Conservation (phyloP, 2,329 filamentous ascomycete genomes). For the Aspergillus thermomutatus region DNA sequence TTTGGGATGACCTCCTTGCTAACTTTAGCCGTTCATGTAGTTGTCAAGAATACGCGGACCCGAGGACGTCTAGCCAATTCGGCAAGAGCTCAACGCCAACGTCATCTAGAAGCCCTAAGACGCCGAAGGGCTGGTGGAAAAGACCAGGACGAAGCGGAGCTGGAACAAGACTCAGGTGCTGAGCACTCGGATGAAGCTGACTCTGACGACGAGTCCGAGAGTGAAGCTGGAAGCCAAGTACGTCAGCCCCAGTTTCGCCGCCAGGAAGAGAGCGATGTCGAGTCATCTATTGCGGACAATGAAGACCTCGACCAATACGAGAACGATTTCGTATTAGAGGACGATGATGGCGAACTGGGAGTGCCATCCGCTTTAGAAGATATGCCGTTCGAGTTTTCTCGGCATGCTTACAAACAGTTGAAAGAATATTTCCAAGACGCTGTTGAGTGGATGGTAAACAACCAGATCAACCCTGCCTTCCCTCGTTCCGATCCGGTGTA, state of each 20-base stretch:
- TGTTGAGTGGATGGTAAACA: constrained; percentile 78
- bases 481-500: constrained; percentile 63
- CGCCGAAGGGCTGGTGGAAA: constrained; percentile 42
- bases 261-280: constrained; percentile 29
- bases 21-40: constrained; percentile 15
- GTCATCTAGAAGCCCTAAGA: constrained; percentile 42
- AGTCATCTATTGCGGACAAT: constrained; percentile 25
- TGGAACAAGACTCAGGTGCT: neutral
- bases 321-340: constrained; percentile 63
- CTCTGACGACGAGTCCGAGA: constrained; percentile 14
- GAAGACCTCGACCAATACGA: constrained; percentile 55
- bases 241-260: constrained; percentile 13
- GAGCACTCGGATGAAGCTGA: constrained; percentile 15
- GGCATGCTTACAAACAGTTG: constrained; percentile 62
- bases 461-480: constrained; percentile 71
- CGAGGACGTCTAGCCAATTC: constrained; percentile 40
- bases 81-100: constrained; percentile 36
- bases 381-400: constrained; percentile 68
- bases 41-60: constrained; percentile 38
- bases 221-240: constrained; percentile 15
- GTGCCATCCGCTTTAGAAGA: constrained; percentile 49
- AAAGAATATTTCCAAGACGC: constrained; percentile 71
- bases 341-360: constrained; percentile 58
- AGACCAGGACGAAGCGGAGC: constrained; percentile 18
- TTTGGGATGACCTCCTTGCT: neutral